Evolutionary conservation across 2,329 filamentous ascomycete species (phyloP), one percentile per base, ranked within the genome.

Genomic region (Eutypa lata): DNA sequence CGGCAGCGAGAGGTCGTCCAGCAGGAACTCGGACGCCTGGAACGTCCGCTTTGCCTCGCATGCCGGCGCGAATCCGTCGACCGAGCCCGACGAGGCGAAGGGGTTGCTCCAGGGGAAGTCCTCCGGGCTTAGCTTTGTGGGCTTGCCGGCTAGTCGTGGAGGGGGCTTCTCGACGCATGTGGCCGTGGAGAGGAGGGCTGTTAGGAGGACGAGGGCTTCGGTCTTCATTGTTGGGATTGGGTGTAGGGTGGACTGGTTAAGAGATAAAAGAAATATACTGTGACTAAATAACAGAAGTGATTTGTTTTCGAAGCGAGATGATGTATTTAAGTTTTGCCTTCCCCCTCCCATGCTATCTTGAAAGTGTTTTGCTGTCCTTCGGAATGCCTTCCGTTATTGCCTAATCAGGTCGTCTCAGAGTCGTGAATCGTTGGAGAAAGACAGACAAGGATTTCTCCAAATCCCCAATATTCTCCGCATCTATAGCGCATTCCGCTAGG

Each of bases 61-160:
- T 16, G 61, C 48, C 7, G 70, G 52, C 2, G 64, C 57, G 57
- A 73, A 75, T 31, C n/a, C n/a, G n/a, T n/a, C n/a, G n/a, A n/a
- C n/a, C n/a, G n/a, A n/a, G n/a, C n/a, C n/a, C n/a, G n/a, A n/a
- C n/a, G n/a, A n/a, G 5, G 55, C 49, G 65, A 76, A 76, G 3
- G 75, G 74, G 55, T 76, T 62, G 33, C 60, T 57, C 73, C 73
- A 78, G 48, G 65, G 60, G 57, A 76, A 78, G 14, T 28, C 19
- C 7, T 44, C 42, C 22, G 11, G 21, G 22, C 42, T 44, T 21
- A 44, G 24, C 42, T 44, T 22, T 5, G 42, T 2, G 3, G 42
- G 21, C 19, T 44, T 44, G 42, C 42, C 42, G 3, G 14, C 19
- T 4, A 44, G 22, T 13, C 42, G 18, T 16, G 18, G 42, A 5